Conservation (phyloP, 2,329 filamentous ascomycete species). For the Fusarium tanahbumbuense region DNA sequence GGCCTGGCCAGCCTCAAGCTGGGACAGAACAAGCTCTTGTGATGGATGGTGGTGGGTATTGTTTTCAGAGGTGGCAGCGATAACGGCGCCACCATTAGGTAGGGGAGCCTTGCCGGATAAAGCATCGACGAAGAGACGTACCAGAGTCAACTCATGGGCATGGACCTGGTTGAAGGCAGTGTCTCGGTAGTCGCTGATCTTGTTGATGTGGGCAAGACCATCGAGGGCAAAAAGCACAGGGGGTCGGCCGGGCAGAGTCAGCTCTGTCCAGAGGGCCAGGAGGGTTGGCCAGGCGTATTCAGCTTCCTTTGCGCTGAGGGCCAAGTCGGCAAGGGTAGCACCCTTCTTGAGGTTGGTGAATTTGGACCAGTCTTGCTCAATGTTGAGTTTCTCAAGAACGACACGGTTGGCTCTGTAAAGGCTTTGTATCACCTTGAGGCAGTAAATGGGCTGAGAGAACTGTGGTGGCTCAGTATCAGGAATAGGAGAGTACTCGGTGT, state of each 20-base stretch:
- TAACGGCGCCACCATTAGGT: constrained; percentile 80
- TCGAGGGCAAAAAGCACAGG: constrained; percentile 82
- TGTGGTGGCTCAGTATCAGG: constrained; percentile 66
- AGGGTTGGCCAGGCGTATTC: constrained; percentile 86
- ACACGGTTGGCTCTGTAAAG: constrained; percentile 78
- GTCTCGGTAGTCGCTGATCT: constrained; percentile 78
- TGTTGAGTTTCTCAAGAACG: constrained; percentile 66
- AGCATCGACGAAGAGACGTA: constrained; percentile 79
- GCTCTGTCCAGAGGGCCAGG: constrained; percentile 82
- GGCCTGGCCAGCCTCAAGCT: constrained; percentile 61
- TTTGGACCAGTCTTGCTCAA: constrained; percentile 58
- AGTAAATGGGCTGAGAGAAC: constrained; percentile 85
- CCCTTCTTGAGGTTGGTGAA: constrained; percentile 62
- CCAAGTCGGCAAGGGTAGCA: constrained; percentile 75
- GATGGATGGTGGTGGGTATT: constrained; percentile 74
- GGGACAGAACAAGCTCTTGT: constrained; percentile 74
- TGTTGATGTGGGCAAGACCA: constrained; percentile 84
- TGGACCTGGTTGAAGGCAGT: constrained; percentile 80
- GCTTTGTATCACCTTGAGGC: constrained; percentile 77
- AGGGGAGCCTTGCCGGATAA: constrained; percentile 70
- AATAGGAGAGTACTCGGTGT: constrained; percentile 82
- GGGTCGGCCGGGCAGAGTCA: constrained; percentile 65
- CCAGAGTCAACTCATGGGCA: constrained; percentile 82
- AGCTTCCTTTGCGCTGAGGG: constrained; percentile 76
- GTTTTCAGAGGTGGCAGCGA: constrained; percentile 79